These are phyloP conservation scores for Erigeron philadelphicus DNA, from an alignment of 140 eudicot genomes.

Conservation along the genomic window DNA sequence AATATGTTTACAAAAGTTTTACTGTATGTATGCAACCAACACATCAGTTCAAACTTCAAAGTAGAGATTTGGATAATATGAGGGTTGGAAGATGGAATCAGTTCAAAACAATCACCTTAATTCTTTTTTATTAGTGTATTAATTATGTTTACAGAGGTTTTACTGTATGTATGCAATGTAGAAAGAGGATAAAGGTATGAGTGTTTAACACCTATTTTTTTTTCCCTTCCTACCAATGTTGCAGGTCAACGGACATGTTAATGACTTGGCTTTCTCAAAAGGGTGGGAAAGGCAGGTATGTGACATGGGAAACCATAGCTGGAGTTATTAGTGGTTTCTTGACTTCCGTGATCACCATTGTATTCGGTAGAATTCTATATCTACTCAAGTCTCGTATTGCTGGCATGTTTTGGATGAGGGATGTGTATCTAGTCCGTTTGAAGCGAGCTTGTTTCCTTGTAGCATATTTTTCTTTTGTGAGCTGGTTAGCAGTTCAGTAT, in stretches of 20 bases:
- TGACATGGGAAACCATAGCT: slow-evolving; percentile 60
- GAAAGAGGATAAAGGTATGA: not conserved
- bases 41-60: not conserved
- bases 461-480: slow-evolving; percentile 64
- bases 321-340: slow-evolving; percentile 62
- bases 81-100: not conserved
- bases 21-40: not conserved
- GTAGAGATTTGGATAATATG: not conserved
- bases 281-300: slow-evolving; percentile 23
- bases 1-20: not conserved
- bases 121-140: not conserved
- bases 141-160: not conserved
- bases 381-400: slow-evolving; percentile 31
- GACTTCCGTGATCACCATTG: slow-evolving; percentile 46
- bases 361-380: slow-evolving; percentile 38
- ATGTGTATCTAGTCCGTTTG: slow-evolving; percentile 32
- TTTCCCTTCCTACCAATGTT: slow-evolving; percentile 1
- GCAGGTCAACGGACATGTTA: slow-evolving; percentile 61
- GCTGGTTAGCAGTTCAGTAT: slow-evolving; percentile 72
- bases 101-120: not conserved
- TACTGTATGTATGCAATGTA: not conserved
- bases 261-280: slow-evolving; percentile 42
- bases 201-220: not conserved
- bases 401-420: slow-evolving; percentile 20
- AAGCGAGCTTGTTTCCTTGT: slow-evolving; percentile 55